Evolutionary conservation across 2,329 filamentous ascomycete species (phyloP).

Genomic region (Aschersonia sp.): DNA sequence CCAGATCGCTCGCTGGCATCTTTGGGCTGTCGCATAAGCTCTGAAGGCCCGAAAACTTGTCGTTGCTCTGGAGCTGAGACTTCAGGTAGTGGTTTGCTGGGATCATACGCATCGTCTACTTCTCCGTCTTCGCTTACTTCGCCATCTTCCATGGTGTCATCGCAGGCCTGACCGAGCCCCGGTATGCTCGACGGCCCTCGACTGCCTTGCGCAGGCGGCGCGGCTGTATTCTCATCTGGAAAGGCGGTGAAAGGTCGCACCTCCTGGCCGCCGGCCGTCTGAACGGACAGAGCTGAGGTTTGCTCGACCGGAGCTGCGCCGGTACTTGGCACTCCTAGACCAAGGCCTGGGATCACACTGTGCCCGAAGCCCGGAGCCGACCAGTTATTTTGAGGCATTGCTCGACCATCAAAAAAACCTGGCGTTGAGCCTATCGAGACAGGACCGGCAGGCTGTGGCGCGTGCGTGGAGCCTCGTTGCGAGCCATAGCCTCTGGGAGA

Average conservation of each 20-base stretch:
- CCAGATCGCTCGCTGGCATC: slow-evolving; percentile 26
- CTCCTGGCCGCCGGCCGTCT: not conserved
- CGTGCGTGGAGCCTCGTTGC: slow-evolving; percentile 7
- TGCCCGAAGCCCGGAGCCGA: slow-evolving; percentile 9
- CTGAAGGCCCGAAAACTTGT: not conserved
- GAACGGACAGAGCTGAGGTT: slow-evolving; percentile 1
- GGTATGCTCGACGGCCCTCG: slow-evolving; percentile 1
- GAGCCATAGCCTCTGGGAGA: slow-evolving; percentile 9
- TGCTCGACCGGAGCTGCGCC: slow-evolving; percentile 1
- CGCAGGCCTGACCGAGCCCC: slow-evolving; percentile 1
- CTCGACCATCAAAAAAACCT: not conserved
- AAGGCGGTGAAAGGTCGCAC: too few relatives aligned
- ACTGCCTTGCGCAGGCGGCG: too few relatives aligned
- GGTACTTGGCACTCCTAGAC: slow-evolving; percentile 12
- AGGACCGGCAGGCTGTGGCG: slow-evolving; percentile 2
- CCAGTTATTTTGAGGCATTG: slow-evolving; percentile 7
- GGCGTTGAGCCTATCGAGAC: not conserved
- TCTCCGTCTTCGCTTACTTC: slow-evolving; percentile 57
- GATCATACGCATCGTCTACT: slow-evolving; percentile 41
- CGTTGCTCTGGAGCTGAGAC: not conserved
- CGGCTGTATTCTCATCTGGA: too few relatives aligned
- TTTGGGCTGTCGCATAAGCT: not conserved
- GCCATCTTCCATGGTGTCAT: slow-evolving; percentile 46
- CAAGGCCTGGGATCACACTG: slow-evolving; percentile 19
- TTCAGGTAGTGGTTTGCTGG: slow-evolving; percentile 8